A percentile compares a stretch with the other conserved stretches of the same genome.
phyloP scores from a whole-genome alignment of 2,329 filamentous ascomycete species.

The Trichoderma atroviride region DNA sequence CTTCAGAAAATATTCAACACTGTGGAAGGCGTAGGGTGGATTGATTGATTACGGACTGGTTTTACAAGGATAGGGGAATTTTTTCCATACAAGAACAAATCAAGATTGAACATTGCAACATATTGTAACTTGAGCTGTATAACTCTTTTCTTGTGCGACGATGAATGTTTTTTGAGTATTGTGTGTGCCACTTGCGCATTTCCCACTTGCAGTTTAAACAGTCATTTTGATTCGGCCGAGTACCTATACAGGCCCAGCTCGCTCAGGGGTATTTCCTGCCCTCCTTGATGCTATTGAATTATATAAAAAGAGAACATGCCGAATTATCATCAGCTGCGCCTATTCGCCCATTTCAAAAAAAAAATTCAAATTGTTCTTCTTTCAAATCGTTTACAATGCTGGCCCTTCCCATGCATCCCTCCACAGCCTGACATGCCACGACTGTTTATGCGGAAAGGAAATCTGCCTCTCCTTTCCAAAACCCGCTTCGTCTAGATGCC shows the following conservation, averaged over 20 bases:
- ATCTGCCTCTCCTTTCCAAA: constrained; percentile 89
- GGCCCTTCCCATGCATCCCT: constrained; percentile 81
- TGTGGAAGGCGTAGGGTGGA: constrained; percentile 19
- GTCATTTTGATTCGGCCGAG: neutral
- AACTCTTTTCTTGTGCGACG: too few relatives aligned
- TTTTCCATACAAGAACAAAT: constrained; percentile 13
- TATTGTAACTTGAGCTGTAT: neutral
- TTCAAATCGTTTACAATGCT: constrained; percentile 45
- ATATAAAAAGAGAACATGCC: neutral
- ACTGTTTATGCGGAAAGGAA: constrained; percentile 88
- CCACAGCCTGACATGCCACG: constrained; percentile 78
- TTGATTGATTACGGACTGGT: constrained; percentile 11
- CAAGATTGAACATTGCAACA: neutral
- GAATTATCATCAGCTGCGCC: neutral
- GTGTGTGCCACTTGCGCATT: neutral
- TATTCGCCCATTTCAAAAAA: neutral
- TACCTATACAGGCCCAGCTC: neutral
- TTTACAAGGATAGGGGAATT: neutral
- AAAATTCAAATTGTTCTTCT: neutral
- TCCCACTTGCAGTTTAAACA: neutral
- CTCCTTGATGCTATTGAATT: neutral
- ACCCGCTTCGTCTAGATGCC: constrained; percentile 71
- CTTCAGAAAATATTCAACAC: constrained; percentile 20
- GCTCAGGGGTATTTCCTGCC: constrained; percentile 10
- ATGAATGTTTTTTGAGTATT: neutral